Percentiles rank a stretch among this genome's conserved stretches.
These are phyloP conservation scores for Apophysomyces trapeziformis DNA, from an alignment of 371 early-diverging fungal genomes.

Conservation along the genomic window DNA sequence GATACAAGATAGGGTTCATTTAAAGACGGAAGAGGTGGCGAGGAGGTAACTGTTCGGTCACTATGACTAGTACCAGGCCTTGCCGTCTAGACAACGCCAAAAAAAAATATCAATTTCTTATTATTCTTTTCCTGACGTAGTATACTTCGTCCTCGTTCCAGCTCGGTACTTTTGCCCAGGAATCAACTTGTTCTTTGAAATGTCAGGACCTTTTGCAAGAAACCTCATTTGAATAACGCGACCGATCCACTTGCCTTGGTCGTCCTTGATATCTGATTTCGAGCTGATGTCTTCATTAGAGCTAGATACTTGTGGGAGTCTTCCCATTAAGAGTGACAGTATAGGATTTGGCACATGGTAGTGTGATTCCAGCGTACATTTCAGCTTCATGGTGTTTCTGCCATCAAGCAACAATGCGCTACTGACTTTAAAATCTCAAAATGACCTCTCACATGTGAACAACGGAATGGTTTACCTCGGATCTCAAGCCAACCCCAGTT, in stretches of 20 bases:
- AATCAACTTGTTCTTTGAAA: constrained; percentile 27
- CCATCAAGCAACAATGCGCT: constrained; percentile 2
- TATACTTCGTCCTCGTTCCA: constrained; percentile 47
- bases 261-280: constrained; percentile 19
- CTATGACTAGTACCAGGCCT: background rate
- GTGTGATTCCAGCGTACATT: constrained; percentile 45
- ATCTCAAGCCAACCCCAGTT: too few species aligned
- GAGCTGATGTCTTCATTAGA: constrained; percentile 40
- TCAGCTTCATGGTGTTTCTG: constrained; percentile 26
- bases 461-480: too few species aligned
- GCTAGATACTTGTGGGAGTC: constrained; percentile 48
- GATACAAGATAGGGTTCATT: constrained; percentile 40
- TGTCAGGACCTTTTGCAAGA: background rate
- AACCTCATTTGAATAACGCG: background rate
- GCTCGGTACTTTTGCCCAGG: constrained; percentile 52
- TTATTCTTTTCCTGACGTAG: background rate
- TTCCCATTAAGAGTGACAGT: constrained; percentile 47
- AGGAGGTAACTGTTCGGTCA: constrained; percentile 2
- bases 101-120: background rate
- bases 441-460: too few species aligned
- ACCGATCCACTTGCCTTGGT: constrained; percentile 19
- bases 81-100: background rate
- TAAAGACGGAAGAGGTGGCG: constrained; percentile 24
- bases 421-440: constrained; percentile 4
- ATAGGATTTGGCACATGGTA: constrained; percentile 49